A percentile compares a stretch with the other conserved stretches of the same genome.
Evolutionary conservation across 306 rosid species (phyloP).

Genomic region (Malus sylvestris): DNA sequence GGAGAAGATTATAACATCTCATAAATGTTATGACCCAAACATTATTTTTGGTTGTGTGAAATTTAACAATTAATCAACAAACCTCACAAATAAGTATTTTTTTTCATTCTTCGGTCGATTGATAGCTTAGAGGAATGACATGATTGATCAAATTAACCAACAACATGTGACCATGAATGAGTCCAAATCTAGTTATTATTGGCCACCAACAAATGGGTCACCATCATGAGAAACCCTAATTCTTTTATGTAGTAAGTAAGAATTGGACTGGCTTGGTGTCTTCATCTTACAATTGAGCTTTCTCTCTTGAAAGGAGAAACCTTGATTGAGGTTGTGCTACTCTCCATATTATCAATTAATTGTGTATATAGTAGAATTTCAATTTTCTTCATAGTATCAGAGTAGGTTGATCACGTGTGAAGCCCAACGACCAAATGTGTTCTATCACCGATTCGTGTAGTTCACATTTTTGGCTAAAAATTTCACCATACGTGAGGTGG

Average conservation of each 20-base stretch:
- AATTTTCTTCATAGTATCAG: too few species aligned
- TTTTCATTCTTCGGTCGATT: background rate
- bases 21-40: background rate
- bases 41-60: background rate
- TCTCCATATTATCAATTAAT: too few species aligned
- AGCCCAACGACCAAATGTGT: too few species aligned
- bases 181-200: constrained; percentile 21
- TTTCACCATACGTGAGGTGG: too few species aligned
- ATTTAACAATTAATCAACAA: background rate
- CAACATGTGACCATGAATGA: constrained; percentile 26
- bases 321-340: too few species aligned
- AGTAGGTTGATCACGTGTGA: too few species aligned
- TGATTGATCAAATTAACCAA: constrained; percentile 6
- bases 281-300: background rate
- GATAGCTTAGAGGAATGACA: constrained; percentile 2
- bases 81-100: background rate
- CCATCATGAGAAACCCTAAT: constrained; percentile 25
- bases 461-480: too few species aligned
- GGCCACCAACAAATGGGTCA: constrained; percentile 28
- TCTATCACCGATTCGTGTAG: too few species aligned
- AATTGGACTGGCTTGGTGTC: constrained; percentile 17
- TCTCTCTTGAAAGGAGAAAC: background rate
- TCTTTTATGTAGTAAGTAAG: constrained; percentile 21
- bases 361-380: too few species aligned
- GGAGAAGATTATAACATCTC: background rate